Percentiles rank a stretch among this genome's conserved stretches.
Conservation (phyloP, 2,329 filamentous ascomycete genomes). For the Botryotinia calthae region DNA sequence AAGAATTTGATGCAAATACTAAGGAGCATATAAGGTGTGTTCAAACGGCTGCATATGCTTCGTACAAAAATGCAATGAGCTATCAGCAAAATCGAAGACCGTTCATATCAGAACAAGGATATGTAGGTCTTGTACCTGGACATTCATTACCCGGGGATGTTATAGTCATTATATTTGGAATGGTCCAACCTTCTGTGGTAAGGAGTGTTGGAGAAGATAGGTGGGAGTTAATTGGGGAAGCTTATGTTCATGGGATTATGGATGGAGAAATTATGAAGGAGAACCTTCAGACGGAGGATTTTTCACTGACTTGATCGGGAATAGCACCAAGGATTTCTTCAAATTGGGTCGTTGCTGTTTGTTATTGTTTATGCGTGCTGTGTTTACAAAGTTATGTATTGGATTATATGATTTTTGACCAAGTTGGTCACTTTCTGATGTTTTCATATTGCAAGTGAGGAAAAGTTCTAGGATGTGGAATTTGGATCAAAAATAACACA, state of each 20-base stretch:
- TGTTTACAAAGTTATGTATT: not conserved
- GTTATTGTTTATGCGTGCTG: not conserved
- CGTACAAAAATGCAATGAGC: conserved; percentile 15
- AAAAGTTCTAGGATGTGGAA: not conserved
- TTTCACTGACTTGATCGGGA: not conserved
- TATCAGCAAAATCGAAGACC: conserved; percentile 18
- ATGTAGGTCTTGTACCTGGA: conserved; percentile 18
- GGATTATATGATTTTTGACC: not conserved
- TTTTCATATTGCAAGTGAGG: not conserved
- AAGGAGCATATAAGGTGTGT: not conserved
- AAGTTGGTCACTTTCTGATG: not conserved
- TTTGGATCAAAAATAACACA: not conserved
- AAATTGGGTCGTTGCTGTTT: not conserved
- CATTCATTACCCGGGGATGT: conserved; percentile 16
- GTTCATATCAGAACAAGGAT: conserved; percentile 21
- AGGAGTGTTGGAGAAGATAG: not conserved
- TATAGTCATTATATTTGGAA: conserved; percentile 20
- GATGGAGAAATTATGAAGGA: conserved; percentile 13
- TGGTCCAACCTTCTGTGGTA: conserved; percentile 18
- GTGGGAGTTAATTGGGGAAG: conserved; percentile 16
- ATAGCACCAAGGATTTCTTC: not conserved
- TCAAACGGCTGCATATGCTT: not conserved
- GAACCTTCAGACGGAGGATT: not conserved
- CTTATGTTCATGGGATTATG: conserved; percentile 17
- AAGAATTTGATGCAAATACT: not conserved